Conservation (phyloP, 148 eudicot genomes). For the Selenicereus undatus region DNA sequence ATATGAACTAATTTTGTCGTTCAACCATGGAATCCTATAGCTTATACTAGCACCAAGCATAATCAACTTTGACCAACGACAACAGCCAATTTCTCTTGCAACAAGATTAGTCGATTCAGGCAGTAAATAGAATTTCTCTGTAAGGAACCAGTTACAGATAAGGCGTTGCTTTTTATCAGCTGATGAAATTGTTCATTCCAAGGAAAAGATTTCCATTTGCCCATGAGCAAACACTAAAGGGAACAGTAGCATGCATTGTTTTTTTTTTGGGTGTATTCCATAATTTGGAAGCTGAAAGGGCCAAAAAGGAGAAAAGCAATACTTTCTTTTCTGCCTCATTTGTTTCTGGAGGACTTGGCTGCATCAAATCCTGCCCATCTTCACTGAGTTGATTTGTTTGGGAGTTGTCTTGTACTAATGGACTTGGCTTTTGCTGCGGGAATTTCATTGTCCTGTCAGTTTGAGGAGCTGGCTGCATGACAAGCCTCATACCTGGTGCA, state of each 20-base stretch:
- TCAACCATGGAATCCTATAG: neutral
- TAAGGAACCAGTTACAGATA: neutral
- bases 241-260: neutral
- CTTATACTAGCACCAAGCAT: neutral
- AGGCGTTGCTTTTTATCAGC: neutral
- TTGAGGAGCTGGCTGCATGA: conserved; percentile 40
- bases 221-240: neutral
- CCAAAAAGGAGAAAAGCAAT: conserved; percentile 8
- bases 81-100: neutral
- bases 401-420: conserved; percentile 37
- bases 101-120: neutral
- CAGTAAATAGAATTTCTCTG: neutral
- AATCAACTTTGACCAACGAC: neutral
- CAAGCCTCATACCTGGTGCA: conserved; percentile 62
- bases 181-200: neutral
- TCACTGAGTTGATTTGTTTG: conserved; percentile 41
- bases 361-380: conserved; percentile 42
- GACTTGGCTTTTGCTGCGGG: conserved; percentile 49
- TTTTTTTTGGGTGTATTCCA: neutral
- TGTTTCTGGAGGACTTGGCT: conserved; percentile 37
- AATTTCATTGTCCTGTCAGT: conserved; percentile 43
- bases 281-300: conserved; percentile 4
- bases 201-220: neutral
- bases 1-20: no score
- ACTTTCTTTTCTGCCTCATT: conserved; percentile 63